A percentile compares a stretch with the other conserved stretches of the same genome.
These are phyloP conservation scores for Colletotrichum sp. DNA, from an alignment of 2,329 filamentous ascomycete genomes.

Conservation along the genomic window DNA sequence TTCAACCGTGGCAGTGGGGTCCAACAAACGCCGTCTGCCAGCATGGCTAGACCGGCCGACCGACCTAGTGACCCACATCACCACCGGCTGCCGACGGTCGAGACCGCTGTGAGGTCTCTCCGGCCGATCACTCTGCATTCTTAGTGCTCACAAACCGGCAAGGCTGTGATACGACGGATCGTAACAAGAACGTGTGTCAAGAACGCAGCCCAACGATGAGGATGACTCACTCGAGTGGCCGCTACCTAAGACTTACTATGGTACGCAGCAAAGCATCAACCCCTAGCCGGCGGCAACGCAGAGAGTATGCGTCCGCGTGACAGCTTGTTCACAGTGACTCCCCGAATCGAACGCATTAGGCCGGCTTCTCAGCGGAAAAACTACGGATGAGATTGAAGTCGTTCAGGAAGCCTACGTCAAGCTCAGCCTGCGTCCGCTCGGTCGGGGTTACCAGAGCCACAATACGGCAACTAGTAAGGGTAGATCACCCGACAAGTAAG, in stretches of 20 bases:
- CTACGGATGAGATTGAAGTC: not conserved
- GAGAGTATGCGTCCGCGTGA: not conserved
- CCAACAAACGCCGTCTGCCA: not conserved
- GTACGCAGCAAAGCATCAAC: not conserved
- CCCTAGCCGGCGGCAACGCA: not conserved
- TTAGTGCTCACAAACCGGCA: not conserved
- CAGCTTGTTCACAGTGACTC: not conserved
- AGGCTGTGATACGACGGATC: not conserved
- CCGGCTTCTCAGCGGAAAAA: not conserved
- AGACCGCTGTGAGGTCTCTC: not conserved
- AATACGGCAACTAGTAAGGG: not conserved
- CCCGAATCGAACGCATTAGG: not conserved
- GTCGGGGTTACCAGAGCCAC: not conserved
- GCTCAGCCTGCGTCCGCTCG: not conserved
- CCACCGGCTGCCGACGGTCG: not conserved
- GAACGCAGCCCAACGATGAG: not conserved
- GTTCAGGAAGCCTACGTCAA: not conserved
- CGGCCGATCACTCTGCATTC: not conserved
- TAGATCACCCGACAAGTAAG: not conserved
- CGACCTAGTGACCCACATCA: not conserved
- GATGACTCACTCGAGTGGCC: not conserved
- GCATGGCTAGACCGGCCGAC: not conserved
- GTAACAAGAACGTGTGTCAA: not conserved
- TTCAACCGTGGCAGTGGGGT: not conserved
- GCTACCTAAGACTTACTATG: not conserved